phyloP scores from a whole-genome alignment of 345 rosid species.

The Gossypium australe region DNA sequence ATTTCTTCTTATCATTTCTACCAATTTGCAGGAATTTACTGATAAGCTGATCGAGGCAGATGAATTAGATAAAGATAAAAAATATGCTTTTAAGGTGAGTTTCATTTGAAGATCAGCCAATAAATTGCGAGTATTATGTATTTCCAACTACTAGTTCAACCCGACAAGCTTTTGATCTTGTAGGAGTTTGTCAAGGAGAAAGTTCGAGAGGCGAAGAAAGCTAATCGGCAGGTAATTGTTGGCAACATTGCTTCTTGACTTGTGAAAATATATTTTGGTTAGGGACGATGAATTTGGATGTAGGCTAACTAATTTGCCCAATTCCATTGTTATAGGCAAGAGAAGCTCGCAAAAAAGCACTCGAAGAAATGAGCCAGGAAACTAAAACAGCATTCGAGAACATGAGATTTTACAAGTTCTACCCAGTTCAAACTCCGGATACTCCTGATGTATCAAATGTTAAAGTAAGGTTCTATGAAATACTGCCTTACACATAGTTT shows the following conservation, averaged over 20 bases:
- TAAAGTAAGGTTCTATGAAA: constrained; percentile 37
- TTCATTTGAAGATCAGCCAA: background rate
- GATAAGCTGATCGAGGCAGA: constrained; percentile 58
- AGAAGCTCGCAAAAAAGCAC: constrained; percentile 74
- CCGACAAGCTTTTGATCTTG: background rate
- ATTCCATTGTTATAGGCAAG: constrained; percentile 49
- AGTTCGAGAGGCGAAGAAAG: constrained; percentile 82
- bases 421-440: constrained; percentile 64
- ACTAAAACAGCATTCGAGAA: constrained; percentile 51
- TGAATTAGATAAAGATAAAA: constrained; percentile 60
- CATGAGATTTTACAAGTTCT: constrained; percentile 89
- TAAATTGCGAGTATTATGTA: constrained; percentile 1
- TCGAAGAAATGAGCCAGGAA: constrained; percentile 83
- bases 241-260: background rate
- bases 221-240: constrained; percentile 62
- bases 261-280: background rate
- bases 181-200: constrained; percentile 80
- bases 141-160: background rate
- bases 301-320: constrained; percentile 3
- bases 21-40: constrained; percentile 55
- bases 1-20: background rate
- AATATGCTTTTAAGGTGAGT: constrained; percentile 69
- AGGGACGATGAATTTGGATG: background rate
- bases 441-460: constrained; percentile 65
- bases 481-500: background rate